Evolutionary conservation across 2,329 filamentous ascomycete genomes (phyloP).

Genomic region (Arthrobotrys entomopaga): DNA sequence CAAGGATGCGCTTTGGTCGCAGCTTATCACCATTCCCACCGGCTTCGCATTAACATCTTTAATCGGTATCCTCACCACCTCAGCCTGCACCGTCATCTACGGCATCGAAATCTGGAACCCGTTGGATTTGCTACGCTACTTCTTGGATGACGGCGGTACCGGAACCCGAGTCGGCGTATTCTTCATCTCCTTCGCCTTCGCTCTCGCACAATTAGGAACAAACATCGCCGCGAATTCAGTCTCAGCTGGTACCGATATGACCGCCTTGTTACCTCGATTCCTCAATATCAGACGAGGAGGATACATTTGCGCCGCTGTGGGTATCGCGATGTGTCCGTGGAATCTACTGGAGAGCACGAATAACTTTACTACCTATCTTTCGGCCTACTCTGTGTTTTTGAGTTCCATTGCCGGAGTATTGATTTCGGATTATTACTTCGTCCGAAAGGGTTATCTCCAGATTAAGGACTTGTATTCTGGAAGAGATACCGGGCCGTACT

Average conservation of each 20-base stretch:
- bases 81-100: constrained; percentile 76
- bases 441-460: constrained; percentile 82
- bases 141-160: constrained; percentile 73
- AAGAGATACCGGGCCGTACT: constrained; percentile 75
- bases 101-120: constrained; percentile 77
- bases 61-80: constrained; percentile 82
- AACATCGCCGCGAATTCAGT: constrained; percentile 90
- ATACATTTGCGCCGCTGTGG: constrained; percentile 82
- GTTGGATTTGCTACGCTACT: constrained; percentile 72
- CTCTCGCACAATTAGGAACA: constrained; percentile 83
- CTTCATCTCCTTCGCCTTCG: constrained; percentile 75
- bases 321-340: constrained; percentile 87
- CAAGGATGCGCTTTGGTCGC: constrained; percentile 80
- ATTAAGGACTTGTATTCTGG: constrained; percentile 82
- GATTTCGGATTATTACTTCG: constrained; percentile 84
- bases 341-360: constrained; percentile 79
- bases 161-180: constrained; percentile 79
- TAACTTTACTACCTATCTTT: constrained; percentile 90
- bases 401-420: constrained; percentile 94
- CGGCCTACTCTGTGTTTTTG: constrained; percentile 92
- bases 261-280: constrained; percentile 79
- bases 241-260: constrained; percentile 83
- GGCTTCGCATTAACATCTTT: constrained; percentile 83
- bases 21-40: constrained; percentile 77
- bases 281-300: constrained; percentile 87